These are phyloP conservation scores for Filosporella fistucella DNA, from an alignment of 495 filamentous ascomycete species.

Conservation along the genomic window DNA sequence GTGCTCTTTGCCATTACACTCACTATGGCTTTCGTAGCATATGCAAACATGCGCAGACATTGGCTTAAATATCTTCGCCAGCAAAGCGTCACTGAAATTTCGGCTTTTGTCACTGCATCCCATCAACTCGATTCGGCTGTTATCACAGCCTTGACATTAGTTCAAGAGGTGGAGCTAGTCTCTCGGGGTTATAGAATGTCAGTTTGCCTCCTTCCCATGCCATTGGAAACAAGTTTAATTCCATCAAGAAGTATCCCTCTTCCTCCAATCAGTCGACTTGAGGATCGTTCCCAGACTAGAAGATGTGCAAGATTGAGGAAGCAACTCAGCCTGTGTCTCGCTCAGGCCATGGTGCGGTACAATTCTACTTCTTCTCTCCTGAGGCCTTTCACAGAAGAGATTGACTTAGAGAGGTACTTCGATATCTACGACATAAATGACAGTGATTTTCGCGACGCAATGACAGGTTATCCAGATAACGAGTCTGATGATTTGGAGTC, in stretches of 20 bases:
- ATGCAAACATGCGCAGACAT: conserved; percentile 73
- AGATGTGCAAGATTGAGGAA: conserved; percentile 76
- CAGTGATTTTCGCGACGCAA: conserved; percentile 66
- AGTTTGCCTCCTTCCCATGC: conserved; percentile 20
- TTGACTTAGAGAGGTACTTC: conserved; percentile 82
- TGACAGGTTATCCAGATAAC: conserved; percentile 52
- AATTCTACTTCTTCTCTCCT: conserved; percentile 61
- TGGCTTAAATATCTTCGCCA: conserved; percentile 80
- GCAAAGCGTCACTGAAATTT: conserved; percentile 71
- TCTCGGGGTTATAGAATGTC: conserved; percentile 91
- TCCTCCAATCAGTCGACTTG: conserved; percentile 77
- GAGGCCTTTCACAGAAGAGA: conserved; percentile 66
- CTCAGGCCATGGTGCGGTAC: conserved; percentile 64
- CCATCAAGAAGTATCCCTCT: conserved; percentile 69
- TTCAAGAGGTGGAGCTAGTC: conserved; percentile 95
- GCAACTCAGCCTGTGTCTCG: conserved; percentile 62
- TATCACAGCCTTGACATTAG: conserved; percentile 74
- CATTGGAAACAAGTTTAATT: conserved; percentile 32
- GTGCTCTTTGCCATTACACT: conserved; percentile 54
- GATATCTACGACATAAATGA: conserved; percentile 88
- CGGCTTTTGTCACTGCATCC: conserved; percentile 64
- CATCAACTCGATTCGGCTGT: conserved; percentile 81
- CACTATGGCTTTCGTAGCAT: conserved; percentile 51
- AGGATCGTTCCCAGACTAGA: conserved; percentile 70
- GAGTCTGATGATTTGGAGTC: conserved; percentile 73